phyloP scores from a whole-genome alignment of 148 eudicot genomes.

The Amaranthus palmeri region DNA sequence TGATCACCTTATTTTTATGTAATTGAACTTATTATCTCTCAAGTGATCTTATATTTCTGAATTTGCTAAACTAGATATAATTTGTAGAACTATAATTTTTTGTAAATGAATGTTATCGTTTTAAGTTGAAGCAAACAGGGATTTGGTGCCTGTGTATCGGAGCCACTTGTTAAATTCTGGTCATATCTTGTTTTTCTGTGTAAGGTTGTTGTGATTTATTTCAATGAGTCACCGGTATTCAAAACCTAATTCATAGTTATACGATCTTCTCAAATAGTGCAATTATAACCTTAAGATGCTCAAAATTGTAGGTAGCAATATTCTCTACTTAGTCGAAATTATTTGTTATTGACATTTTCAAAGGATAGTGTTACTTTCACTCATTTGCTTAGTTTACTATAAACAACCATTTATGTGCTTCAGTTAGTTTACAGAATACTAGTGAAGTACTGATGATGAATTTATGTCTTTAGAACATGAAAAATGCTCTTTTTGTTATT shows the following conservation, averaged over 20 bases:
- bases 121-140: too few species aligned
- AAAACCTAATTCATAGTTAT: neutral
- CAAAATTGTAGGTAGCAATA: neutral
- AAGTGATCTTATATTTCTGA: too few species aligned
- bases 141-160: neutral
- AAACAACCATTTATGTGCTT: neutral
- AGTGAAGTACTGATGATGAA: neutral
- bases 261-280: neutral
- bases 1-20: too few species aligned
- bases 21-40: too few species aligned
- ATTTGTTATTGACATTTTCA: neutral
- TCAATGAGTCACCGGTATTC: neutral
- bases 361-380: neutral
- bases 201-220: neutral
- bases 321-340: too few species aligned
- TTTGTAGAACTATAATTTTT: too few species aligned
- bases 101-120: too few species aligned
- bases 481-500: neutral
- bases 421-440: conserved; percentile 1
- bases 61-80: too few species aligned
- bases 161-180: neutral
- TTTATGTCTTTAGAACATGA: neutral
- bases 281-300: neutral
- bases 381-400: neutral
- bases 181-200: neutral